Percentiles rank a stretch among this genome's conserved stretches.
These are phyloP conservation scores for Oryza brachyantha DNA, from an alignment of 176 grass and related monocot species.

Conservation along the genomic window DNA sequence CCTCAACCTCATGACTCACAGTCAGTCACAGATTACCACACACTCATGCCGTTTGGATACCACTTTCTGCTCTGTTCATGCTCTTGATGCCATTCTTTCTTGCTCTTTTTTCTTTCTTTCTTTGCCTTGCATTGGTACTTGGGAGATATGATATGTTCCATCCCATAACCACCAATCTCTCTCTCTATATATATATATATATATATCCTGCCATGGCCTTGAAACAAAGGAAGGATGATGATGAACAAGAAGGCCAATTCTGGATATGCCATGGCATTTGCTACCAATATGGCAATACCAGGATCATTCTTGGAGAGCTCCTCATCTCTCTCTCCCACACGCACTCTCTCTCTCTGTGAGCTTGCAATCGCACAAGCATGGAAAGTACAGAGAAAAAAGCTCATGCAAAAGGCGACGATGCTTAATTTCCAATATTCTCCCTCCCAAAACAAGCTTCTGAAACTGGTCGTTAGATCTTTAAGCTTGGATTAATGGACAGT, in stretches of 20 bases:
- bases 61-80: background rate
- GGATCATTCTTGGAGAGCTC: slow-evolving; percentile 25
- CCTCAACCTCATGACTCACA: too few relatives aligned
- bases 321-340: too few relatives aligned
- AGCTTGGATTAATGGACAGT: background rate
- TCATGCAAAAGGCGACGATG: background rate
- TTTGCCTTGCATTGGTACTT: background rate
- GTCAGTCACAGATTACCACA: too few relatives aligned
- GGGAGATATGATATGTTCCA: too few relatives aligned
- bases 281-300: slow-evolving; percentile 12
- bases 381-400: background rate
- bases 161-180: background rate
- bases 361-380: background rate
- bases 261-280: slow-evolving; percentile 45
- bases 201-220: background rate
- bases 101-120: background rate
- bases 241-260: background rate
- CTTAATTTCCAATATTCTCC: background rate
- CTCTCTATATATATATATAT: slow-evolving; percentile 8
- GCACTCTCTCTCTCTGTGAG: background rate
- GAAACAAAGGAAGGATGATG: background rate
- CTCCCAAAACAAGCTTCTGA: background rate
- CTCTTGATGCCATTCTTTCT: background rate
- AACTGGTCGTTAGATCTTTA: too few relatives aligned
- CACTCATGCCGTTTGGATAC: too few relatives aligned